These are phyloP conservation scores for Colletotrichum orchidophilum DNA, from an alignment of 2,329 filamentous ascomycete genomes.

Conservation along the genomic window DNA sequence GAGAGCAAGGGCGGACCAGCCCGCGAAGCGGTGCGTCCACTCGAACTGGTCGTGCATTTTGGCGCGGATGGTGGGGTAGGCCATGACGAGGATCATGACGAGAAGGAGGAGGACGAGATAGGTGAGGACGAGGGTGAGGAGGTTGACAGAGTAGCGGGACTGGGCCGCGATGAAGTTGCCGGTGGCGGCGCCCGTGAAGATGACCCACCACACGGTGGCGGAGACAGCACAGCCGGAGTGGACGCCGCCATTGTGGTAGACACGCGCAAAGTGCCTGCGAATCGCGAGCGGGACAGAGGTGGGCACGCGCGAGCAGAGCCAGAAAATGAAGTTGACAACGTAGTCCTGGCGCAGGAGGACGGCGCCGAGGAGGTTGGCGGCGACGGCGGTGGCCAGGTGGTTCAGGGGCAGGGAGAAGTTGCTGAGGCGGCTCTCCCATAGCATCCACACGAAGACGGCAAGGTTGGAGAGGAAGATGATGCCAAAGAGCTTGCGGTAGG, in stretches of 20 bases:
- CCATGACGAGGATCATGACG: slow-evolving; percentile 66
- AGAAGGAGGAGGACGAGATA: slow-evolving; percentile 68
- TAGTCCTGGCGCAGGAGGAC: slow-evolving; percentile 63
- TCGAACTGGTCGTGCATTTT: slow-evolving; percentile 76
- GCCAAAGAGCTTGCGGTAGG: slow-evolving; percentile 67
- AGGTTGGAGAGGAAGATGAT: slow-evolving; percentile 61
- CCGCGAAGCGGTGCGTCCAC: slow-evolving; percentile 74
- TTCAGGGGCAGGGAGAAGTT: slow-evolving; percentile 42
- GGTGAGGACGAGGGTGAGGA: slow-evolving; percentile 58
- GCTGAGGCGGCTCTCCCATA: slow-evolving; percentile 39
- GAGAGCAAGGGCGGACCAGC: slow-evolving; percentile 72
- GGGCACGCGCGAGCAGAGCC: slow-evolving; percentile 54
- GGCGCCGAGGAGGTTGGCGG: slow-evolving; percentile 58
- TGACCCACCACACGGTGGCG: slow-evolving; percentile 59
- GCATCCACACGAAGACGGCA: slow-evolving; percentile 54
- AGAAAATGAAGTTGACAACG: slow-evolving; percentile 62
- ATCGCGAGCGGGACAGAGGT: slow-evolving; percentile 58
- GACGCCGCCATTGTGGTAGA: slow-evolving; percentile 62
- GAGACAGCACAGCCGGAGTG: slow-evolving; percentile 61
- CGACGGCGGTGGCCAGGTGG: slow-evolving; percentile 53
- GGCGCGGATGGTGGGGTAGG: slow-evolving; percentile 71
- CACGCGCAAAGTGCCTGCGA: slow-evolving; percentile 56
- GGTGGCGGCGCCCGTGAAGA: slow-evolving; percentile 47
- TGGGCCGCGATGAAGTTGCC: slow-evolving; percentile 46
- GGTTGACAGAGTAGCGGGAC: slow-evolving; percentile 26